Evolutionary conservation across 2,329 filamentous ascomycete genomes (phyloP), one percentile per base, ranked within the genome.

Genomic region (Neurospora sp.): DNA sequence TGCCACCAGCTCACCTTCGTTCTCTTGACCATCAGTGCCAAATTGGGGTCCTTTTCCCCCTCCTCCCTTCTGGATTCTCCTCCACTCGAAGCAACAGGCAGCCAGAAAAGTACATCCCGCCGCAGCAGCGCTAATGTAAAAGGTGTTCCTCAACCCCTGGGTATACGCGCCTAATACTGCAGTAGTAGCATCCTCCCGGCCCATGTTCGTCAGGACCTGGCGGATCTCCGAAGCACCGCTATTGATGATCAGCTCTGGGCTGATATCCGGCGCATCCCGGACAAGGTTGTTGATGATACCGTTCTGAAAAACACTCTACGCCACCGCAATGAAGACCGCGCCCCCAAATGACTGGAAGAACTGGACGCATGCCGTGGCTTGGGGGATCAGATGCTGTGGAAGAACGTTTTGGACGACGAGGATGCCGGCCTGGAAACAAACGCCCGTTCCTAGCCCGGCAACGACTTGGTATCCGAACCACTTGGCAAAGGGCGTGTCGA

Each of bases 361-460:
- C 72, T 84, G 79, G 73, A 84, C 81, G 52, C 83, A 74, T 1
- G 80, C 79, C 1, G 79, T 78, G 46, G 82, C 83, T 12, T 82
- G 78, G 12, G 83, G 76, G 2, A 83, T 79, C 68, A 85, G 82
- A 12, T 73, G 73, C 17, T 67, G 75, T n/a, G 77, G 75, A 17
- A 84, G 78, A 11, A 84, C 82, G 0, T 81, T 82, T 74, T 85
- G 83, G 10, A 80, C 82, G 0, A 81, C 83, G n/a, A 84, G 74
- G 69, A 81, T 82, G 4, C 83, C 81, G 6, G 79, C 79, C 75
- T 85, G 83, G 70, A 83, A 80, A 33, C 77, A 76, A 23, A 77
- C 72, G n/a, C 83, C 83, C 71, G 82, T 75, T n/a, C 81, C 84
- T 41, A 80, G 77, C 67, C 83, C 83, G 71, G 80, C 81, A 8